Evolutionary conservation across 2,329 filamentous ascomycete genomes (phyloP).

Genomic region (Trichophyton simii): DNA sequence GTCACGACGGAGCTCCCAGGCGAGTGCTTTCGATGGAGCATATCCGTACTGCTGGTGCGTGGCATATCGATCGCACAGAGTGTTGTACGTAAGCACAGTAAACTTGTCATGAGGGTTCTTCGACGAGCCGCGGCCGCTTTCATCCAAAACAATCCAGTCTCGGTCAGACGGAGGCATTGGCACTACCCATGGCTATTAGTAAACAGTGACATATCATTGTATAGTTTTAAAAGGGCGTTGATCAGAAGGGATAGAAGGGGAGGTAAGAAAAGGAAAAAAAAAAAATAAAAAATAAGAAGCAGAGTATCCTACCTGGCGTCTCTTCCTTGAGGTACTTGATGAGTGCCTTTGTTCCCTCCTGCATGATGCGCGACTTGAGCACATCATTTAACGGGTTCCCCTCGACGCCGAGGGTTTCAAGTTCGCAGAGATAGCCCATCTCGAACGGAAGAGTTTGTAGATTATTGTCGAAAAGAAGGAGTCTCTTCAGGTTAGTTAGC

Average conservation of each 20-base stretch:
- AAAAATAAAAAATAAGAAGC: too few relatives aligned
- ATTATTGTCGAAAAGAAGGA: conserved; percentile 82
- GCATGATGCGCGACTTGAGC: conserved; percentile 69
- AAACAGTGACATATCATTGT: background rate
- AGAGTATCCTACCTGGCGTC: conserved; percentile 56
- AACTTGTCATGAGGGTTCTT: conserved; percentile 53
- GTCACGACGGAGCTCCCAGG: conserved; percentile 76
- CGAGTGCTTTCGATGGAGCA: conserved; percentile 65
- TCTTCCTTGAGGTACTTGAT: conserved; percentile 73
- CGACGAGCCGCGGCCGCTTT: conserved; percentile 29
- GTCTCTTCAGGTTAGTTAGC: conserved; percentile 79
- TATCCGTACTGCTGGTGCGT: conserved; percentile 80
- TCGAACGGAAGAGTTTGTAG: conserved; percentile 72
- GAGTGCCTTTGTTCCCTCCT: conserved; percentile 74
- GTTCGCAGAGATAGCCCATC: conserved; percentile 72
- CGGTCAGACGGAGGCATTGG: conserved; percentile 65
- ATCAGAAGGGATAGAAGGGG: background rate
- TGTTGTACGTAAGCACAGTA: conserved; percentile 87
- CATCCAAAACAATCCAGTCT: conserved; percentile 63
- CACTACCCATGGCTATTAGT: conserved; percentile 38
- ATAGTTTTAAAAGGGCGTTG: background rate
- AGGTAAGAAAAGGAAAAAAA: too few relatives aligned
- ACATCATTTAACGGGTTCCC: conserved; percentile 73
- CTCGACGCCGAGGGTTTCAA: conserved; percentile 83
- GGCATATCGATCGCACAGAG: conserved; percentile 85